Evolutionary conservation across 192 early-diverging fungal species (phyloP).

Genomic region (Coemansia sp.): DNA sequence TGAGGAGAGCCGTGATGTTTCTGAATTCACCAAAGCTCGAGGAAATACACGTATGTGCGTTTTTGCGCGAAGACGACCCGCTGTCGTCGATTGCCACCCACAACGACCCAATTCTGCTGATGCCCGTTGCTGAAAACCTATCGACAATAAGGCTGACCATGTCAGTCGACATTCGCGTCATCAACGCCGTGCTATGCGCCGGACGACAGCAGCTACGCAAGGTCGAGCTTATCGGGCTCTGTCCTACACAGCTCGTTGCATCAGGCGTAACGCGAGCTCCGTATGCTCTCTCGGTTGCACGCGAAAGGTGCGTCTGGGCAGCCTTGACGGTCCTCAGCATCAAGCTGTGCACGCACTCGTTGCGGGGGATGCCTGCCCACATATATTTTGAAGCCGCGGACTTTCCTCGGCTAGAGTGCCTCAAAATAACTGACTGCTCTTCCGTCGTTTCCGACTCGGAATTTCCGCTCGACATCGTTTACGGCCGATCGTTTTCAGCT

Average conservation of each 20-base stretch:
- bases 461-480: slow-evolving; percentile 13
- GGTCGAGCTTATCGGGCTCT: slow-evolving; percentile 30
- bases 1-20: slow-evolving; percentile 38
- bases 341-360: slow-evolving; percentile 3
- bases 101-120: slow-evolving; percentile 25
- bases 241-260: slow-evolving; percentile 20
- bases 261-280: slow-evolving; percentile 12
- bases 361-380: neutral
- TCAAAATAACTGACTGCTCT: slow-evolving; percentile 20
- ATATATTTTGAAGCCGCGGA: slow-evolving; percentile 24
- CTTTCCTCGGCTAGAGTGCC: slow-evolving; percentile 24
- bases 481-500: slow-evolving; percentile 30
- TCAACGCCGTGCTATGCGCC: slow-evolving; percentile 17
- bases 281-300: neutral
- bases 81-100: slow-evolving; percentile 23
- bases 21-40: slow-evolving; percentile 15
- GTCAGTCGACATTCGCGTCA: slow-evolving; percentile 38
- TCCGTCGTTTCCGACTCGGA: slow-evolving; percentile 10
- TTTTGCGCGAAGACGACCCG: slow-evolving; percentile 31
- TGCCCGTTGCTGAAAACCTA: slow-evolving; percentile 9
- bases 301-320: neutral
- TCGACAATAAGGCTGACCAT: slow-evolving; percentile 27
- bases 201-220: slow-evolving; percentile 10
- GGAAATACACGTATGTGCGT: slow-evolving; percentile 29
- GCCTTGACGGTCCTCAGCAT: slow-evolving; percentile 9